These are phyloP conservation scores for Mycena galericulata DNA, from an alignment of 768 basidiomycete species.

Conservation along the genomic window DNA sequence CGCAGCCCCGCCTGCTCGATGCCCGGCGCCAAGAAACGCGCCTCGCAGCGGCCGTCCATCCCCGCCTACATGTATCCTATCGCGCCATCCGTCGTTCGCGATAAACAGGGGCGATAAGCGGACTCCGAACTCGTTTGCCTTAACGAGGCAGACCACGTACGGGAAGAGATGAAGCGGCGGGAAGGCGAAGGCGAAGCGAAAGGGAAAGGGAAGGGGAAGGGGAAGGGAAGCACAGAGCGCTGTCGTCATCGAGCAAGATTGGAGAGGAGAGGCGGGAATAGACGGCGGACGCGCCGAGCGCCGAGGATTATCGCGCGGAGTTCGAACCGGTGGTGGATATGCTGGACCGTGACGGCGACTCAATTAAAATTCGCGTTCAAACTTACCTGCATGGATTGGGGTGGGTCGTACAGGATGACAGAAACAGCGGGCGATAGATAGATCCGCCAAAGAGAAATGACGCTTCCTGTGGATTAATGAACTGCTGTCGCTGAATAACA, in stretches of 20 bases:
- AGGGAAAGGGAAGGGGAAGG: slow-evolving; percentile 48
- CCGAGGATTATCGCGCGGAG: slow-evolving; percentile 59
- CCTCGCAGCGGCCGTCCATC: no score
- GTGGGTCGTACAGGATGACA: slow-evolving; percentile 44
- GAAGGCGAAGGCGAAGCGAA: no score
- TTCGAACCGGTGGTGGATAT: slow-evolving; percentile 63
- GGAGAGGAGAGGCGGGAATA: background rate
- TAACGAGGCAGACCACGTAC: no score
- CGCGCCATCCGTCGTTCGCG: no score
- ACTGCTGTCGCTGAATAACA: no score
- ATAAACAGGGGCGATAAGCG: background rate
- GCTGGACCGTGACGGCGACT: slow-evolving; percentile 44
- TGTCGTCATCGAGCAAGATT: background rate
- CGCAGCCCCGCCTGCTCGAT: no score
- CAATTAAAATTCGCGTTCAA: no score
- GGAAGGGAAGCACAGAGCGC: slow-evolving; percentile 28
- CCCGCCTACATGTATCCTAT: no score
- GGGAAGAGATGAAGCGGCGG: slow-evolving; percentile 48
- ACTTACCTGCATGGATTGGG: slow-evolving; percentile 42
- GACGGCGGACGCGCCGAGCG: slow-evolving; percentile 52
- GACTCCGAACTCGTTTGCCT: background rate
- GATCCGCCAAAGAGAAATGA: no score
- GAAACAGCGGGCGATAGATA: no score
- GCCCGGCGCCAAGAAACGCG: no score
- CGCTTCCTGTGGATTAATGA: no score